Base-by-base conservation (phyloP, 2,329 filamentous ascomycete genomes). In the Fusarium transvaalense region DNA sequence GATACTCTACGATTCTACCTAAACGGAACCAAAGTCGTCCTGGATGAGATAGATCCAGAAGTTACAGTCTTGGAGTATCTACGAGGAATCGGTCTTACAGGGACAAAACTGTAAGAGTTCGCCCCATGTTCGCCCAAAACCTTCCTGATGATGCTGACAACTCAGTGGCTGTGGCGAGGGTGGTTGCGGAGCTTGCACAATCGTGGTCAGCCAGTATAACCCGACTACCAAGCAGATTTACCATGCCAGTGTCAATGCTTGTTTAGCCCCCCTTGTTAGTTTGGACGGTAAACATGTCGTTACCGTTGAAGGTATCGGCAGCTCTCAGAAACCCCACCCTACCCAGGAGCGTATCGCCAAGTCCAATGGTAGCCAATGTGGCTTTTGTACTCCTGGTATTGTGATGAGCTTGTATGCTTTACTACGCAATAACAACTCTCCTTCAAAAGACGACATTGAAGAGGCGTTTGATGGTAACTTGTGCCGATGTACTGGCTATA, bases 231-330 rank as follows among this genome's bases (percentile, higher is more conserved):
- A 92, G 75, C 88, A 92, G 77, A 92, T 98, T 72, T 98, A 98
- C 76, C 95, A 99, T 83, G 96, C 96, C 59, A 97, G 93, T 55
- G 93, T 98, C 62, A 99, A 99, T 78, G 96, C 96, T 41, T 99
- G 96, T 78, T 84, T 99, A 53, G 95, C 96, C 13, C 96, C 96
- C 9, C 85, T 99, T 46, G 92, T 94, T 71, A 97, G 94, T 74
- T 88, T 98, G 42, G 96, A 98, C 78, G 96, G 96, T 43, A 99
- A 99, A 78, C 96, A 99, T 86, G 93, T 98, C 75, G 94, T 99
- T 76, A 99, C 96, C 5, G 91, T 99, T 39, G 96, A 99, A 80
- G 96, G 96, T 9, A 97, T 99, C 74, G 96, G 96, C 13, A 92
- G 91, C 77, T 90, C 92, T 29, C 91, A 96, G 78, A 88, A 86